Evolutionary conservation across 1,284 basidiomycete species (phyloP).

Genomic region (Ganoderma resinaceum): DNA sequence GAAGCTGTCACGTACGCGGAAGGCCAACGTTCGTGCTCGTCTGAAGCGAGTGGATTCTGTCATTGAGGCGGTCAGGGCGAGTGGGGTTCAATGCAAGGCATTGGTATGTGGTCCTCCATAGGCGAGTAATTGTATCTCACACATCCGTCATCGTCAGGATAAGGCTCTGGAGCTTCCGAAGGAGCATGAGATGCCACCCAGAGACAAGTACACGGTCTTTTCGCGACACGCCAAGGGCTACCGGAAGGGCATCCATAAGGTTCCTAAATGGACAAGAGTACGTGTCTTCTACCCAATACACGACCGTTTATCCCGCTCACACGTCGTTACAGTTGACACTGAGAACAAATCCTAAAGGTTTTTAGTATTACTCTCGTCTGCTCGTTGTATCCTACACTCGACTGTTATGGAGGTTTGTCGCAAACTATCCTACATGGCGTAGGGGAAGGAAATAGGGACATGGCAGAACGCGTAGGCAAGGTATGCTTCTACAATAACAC

Average conservation of each 20-base stretch:
- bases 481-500: constrained; percentile 66
- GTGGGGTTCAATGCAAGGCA: constrained; percentile 79
- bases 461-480: constrained; percentile 22
- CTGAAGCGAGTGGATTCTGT: constrained; percentile 94
- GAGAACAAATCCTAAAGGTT: constrained; percentile 88
- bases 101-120: constrained; percentile 60
- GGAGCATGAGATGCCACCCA: constrained; percentile 86
- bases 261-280: constrained; percentile 94
- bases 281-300: constrained; percentile 38
- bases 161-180: constrained; percentile 83
- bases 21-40: constrained; percentile 88
- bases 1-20: constrained; percentile 90
- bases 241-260: constrained; percentile 95
- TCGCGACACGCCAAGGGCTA: constrained; percentile 76
- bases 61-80: constrained; percentile 85
- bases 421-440: constrained; percentile 26
- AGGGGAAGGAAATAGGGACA: constrained; percentile 18
- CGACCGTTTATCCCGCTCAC: constrained; percentile 24
- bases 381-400: constrained; percentile 33
- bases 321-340: constrained; percentile 72
- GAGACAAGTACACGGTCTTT: constrained; percentile 97
- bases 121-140: constrained; percentile 7
- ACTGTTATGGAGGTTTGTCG: constrained; percentile 32
- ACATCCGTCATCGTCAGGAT: constrained; percentile 46
- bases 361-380: constrained; percentile 56